Conservation (phyloP, 768 basidiomycete genomes). For the Phaeotremella fagi region DNA sequence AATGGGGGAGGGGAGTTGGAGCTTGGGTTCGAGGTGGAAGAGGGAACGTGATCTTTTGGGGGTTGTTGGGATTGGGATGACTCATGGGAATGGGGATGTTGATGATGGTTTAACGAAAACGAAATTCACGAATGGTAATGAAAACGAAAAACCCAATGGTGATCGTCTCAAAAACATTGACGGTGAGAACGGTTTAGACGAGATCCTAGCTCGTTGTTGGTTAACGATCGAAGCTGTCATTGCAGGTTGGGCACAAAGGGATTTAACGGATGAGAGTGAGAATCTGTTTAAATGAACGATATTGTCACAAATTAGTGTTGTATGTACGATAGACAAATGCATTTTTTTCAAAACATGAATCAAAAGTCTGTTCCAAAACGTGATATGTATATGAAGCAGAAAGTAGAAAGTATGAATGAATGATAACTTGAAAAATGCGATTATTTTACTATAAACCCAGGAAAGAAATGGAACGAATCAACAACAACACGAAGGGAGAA, state of each 20-base stretch:
- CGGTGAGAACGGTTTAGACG: conserved; percentile 31
- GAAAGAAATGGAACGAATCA: no score
- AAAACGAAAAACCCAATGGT: background rate
- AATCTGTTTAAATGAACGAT: conserved; percentile 30
- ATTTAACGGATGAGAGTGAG: conserved; percentile 37
- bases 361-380: no score
- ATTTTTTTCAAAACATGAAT: no score
- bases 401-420: no score
- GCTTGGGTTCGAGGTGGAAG: conserved; percentile 1
- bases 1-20: conserved; percentile 5
- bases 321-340: no score
- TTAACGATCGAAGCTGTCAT: conserved; percentile 39
- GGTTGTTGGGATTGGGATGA: background rate
- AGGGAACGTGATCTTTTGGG: background rate
- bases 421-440: no score
- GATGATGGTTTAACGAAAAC: background rate
- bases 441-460: no score
- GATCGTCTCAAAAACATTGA: background rate
- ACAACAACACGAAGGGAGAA: background rate
- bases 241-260: conserved; percentile 40
- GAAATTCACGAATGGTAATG: no score
- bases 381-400: no score
- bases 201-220: conserved; percentile 39
- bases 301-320: no score
- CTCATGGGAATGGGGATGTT: background rate